phyloP scores from a whole-genome alignment of 1,284 basidiomycete genomes.

The Ganoderma boninense region DNA sequence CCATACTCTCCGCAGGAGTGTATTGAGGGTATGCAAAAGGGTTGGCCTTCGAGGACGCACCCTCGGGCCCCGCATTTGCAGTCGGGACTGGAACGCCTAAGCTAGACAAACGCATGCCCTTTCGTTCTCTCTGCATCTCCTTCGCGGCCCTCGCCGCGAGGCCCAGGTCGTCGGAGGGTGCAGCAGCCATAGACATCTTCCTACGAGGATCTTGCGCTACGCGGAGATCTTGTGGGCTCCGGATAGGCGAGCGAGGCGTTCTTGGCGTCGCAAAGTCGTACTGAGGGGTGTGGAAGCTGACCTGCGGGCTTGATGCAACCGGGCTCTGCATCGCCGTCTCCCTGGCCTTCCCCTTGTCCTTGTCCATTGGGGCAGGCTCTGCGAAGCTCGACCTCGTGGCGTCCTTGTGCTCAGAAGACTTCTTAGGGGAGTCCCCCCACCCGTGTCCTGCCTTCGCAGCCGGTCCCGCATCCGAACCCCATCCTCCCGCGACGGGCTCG shows the following conservation, averaged over 20 bases:
- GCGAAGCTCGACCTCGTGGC: conserved; percentile 2
- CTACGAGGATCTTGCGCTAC: conserved; percentile 11
- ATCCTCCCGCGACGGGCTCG: background rate
- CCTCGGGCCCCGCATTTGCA: conserved; percentile 13
- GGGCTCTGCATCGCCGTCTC: background rate
- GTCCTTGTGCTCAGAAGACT: background rate
- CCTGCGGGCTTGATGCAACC: background rate
- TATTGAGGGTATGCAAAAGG: conserved; percentile 28
- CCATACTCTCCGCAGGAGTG: conserved; percentile 21
- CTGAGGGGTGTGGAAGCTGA: background rate
- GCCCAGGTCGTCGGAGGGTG: conserved; percentile 12
- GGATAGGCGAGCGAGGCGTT: conserved; percentile 1
- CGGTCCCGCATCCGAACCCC: background rate
- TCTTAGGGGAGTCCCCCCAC: background rate
- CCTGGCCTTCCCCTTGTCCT: conserved; percentile 4
- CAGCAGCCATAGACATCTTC: background rate
- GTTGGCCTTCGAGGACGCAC: conserved; percentile 14
- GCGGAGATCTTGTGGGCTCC: background rate
- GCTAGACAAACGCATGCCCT: conserved; percentile 16
- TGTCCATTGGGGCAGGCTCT: background rate
- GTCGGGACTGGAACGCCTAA: conserved; percentile 20
- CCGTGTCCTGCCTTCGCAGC: background rate
- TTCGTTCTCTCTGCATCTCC: conserved; percentile 11
- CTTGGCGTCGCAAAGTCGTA: background rate
- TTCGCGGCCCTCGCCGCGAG: background rate